Base-by-base conservation (phyloP, 768 basidiomycete genomes). In the Guyanaporus albipodus region DNA sequence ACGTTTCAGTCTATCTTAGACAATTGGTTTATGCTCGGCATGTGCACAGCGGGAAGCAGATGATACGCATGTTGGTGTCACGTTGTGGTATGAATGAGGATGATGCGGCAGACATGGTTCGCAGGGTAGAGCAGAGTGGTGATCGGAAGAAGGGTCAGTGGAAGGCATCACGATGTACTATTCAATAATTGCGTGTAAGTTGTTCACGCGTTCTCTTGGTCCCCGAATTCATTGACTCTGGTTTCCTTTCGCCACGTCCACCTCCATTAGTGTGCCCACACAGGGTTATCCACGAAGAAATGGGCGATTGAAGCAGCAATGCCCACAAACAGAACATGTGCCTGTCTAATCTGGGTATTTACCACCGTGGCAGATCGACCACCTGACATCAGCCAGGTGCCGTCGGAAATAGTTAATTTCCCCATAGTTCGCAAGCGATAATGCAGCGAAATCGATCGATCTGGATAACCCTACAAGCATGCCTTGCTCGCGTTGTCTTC, bases 61-160 rank as follows among this genome's bases (percentile, higher is more conserved):
- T 62, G 59, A 44, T 54, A 17, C 56, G 48, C 46, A 54, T 62
- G 54, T 40, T 64, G 46, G 39, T 47, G 35, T 53, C 42, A 37
- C 56, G 61, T 39, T 58, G 61, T 50, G 61, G 62, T 23, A 54
- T 64, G 62, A 50, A 33, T 26, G 50, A 24, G 35, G 38, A 32
- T 26, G 59, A 64, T 38, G 61, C 60, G 35, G 56, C 53, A 15
- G 27, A 22, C 19, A 46, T 52, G 49, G 56, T 46, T 24, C 34
- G 44, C 41, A 59, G 34, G 32, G 48, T 62, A 34, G 56, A 59
- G 42, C 48, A 45, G 36, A 34, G 47, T n/a, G 47, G 19, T 17
- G 11, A n/a, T n/a, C n/a, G 18, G 31, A 31, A 42, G 26, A 34
- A 29, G 6, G 17, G 39, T 9, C 47, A 22, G 22, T 40, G 29